These are phyloP conservation scores for Hymenoscyphus occultus DNA, from an alignment of 2,329 filamentous ascomycete genomes.

Conservation along the genomic window DNA sequence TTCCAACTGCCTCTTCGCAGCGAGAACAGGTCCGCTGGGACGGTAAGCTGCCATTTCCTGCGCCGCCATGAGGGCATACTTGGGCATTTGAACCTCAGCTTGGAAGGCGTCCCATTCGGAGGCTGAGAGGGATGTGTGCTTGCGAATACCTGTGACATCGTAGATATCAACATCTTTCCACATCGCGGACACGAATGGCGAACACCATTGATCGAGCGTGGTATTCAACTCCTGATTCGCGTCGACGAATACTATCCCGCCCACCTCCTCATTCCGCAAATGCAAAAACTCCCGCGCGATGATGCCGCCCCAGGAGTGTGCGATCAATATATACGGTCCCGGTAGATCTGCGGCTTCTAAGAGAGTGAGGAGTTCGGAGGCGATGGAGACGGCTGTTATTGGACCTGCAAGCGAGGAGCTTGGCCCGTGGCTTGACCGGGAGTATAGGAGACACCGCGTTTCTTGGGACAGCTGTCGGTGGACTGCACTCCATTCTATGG, in stretches of 20 bases:
- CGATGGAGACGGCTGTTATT: constrained; percentile 11
- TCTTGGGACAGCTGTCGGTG: constrained; percentile 19
- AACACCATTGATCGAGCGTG: neutral
- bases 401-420: constrained; percentile 9
- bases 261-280: constrained; percentile 12
- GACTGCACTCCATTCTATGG: constrained; percentile 25
- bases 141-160: constrained; percentile 9
- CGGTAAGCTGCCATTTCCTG: neutral
- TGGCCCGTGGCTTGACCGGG: constrained; percentile 26
- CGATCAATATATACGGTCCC: constrained; percentile 16
- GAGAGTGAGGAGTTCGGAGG: constrained; percentile 12
- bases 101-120: constrained; percentile 12
- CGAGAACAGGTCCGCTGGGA: constrained; percentile 10
- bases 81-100: neutral
- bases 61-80: neutral
- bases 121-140: neutral
- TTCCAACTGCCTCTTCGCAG: constrained; percentile 23
- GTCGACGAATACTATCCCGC: constrained; percentile 19
- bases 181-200: constrained; percentile 7
- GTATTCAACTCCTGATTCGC: constrained; percentile 10
- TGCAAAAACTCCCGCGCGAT: constrained; percentile 20
- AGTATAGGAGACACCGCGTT: constrained; percentile 27
- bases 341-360: constrained; percentile 11
- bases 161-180: constrained; percentile 6
- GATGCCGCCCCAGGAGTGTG: constrained; percentile 19